Percentiles rank a stretch among this genome's conserved stretches.
phyloP scores from a whole-genome alignment of 371 early-diverging fungal genomes.

The Saksenaea vasiformis region DNA sequence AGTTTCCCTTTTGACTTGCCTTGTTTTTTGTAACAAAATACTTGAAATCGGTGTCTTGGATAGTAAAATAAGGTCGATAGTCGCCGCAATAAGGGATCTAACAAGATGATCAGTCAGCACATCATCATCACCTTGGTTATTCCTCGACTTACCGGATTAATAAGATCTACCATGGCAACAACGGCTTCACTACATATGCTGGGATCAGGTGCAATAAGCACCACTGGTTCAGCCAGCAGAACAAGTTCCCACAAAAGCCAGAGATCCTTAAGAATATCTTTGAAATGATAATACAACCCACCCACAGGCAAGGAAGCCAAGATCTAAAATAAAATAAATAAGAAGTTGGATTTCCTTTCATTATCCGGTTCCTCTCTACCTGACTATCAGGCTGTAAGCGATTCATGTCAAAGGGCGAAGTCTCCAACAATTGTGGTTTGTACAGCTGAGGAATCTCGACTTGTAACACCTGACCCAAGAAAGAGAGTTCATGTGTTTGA shows the following conservation, averaged over 20 bases:
- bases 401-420: conserved; percentile 71
- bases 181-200: conserved; percentile 85
- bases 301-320: conserved; percentile 71
- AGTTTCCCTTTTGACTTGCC: conserved; percentile 27
- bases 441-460: conserved; percentile 79
- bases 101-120: too few relatives aligned
- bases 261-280: conserved; percentile 75
- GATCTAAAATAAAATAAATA: conserved; percentile 56
- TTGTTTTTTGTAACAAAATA: conserved; percentile 65
- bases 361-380: conserved; percentile 17
- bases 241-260: conserved; percentile 96
- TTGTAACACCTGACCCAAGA: conserved; percentile 67
- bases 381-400: conserved; percentile 69
- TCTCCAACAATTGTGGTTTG: conserved; percentile 83
- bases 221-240: conserved; percentile 89
- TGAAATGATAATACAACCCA: conserved; percentile 78
- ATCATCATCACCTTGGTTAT: not conserved
- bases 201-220: conserved; percentile 90
- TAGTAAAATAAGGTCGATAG: conserved; percentile 94
- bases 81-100: conserved; percentile 94
- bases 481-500: conserved; percentile 65
- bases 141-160: conserved; percentile 78
- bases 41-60: conserved; percentile 93
- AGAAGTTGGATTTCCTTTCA: not conserved
- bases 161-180: conserved; percentile 83